Percentiles rank a stretch among this genome's conserved stretches.
Conservation (phyloP, 2,329 filamentous ascomycete species). For the Sporothrix dimorphospora region DNA sequence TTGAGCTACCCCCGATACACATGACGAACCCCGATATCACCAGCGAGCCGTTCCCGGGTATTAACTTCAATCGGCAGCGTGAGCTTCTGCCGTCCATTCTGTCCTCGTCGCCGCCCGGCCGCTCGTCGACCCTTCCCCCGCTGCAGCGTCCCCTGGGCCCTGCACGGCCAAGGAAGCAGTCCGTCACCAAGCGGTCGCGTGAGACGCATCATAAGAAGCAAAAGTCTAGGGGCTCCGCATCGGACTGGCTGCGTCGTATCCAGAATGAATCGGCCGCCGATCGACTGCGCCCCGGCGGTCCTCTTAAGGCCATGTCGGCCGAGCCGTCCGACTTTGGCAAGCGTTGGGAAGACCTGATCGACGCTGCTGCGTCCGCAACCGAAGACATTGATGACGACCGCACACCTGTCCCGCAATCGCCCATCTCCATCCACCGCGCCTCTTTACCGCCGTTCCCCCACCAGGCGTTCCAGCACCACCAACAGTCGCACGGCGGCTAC, state of each 20-base stretch:
- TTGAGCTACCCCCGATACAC: slow-evolving; percentile 74
- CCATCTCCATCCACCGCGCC: slow-evolving; percentile 64
- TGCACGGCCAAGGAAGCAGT: slow-evolving; percentile 79
- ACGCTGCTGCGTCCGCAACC: slow-evolving; percentile 87
- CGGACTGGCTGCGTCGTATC: slow-evolving; percentile 64
- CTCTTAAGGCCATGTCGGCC: slow-evolving; percentile 82
- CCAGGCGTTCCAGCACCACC: slow-evolving; percentile 45
- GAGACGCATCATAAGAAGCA: slow-evolving; percentile 80
- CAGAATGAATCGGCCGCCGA: slow-evolving; percentile 55
- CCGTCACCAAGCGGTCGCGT: slow-evolving; percentile 76
- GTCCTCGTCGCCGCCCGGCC: slow-evolving; percentile 77
- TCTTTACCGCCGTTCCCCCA: slow-evolving; percentile 65
- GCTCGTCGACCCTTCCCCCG: slow-evolving; percentile 85
- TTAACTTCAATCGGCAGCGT: slow-evolving; percentile 63
- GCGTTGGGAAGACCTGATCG: slow-evolving; percentile 94
- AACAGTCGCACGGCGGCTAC: slow-evolving; percentile 55
- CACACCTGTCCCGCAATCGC: slow-evolving; percentile 74
- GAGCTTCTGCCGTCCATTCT: slow-evolving; percentile 84
- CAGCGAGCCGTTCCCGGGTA: slow-evolving; percentile 71
- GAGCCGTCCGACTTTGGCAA: slow-evolving; percentile 86
- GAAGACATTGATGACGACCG: slow-evolving; percentile 90
- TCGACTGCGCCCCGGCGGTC: slow-evolving; percentile 66
- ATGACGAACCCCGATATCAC: slow-evolving; percentile 62
- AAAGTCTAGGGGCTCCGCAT: slow-evolving; percentile 70
- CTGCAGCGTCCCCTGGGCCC: slow-evolving; percentile 74